phyloP scores from a whole-genome alignment of 345 rosid species.

The Cardiospermum halicacabum region DNA sequence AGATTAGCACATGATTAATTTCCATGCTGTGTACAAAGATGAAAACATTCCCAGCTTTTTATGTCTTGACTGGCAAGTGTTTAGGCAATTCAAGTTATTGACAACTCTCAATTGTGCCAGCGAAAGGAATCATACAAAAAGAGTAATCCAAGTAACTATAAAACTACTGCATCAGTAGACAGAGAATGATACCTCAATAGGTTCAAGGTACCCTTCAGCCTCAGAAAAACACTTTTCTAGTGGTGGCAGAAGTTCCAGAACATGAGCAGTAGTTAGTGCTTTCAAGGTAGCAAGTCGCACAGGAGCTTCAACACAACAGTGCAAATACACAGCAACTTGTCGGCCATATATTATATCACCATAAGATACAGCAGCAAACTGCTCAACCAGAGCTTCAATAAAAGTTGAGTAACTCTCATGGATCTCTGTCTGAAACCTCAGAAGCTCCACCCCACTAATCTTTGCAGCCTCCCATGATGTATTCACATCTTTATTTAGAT shows the following conservation, averaged over 20 bases:
- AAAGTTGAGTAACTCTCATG: constrained; percentile 68
- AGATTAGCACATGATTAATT: background rate
- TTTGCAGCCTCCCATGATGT: constrained; percentile 18
- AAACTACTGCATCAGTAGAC: background rate
- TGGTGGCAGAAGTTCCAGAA: constrained; percentile 80
- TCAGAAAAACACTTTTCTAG: constrained; percentile 56
- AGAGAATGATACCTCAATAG: constrained; percentile 53
- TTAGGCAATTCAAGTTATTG: background rate
- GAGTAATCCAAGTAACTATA: background rate
- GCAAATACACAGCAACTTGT: constrained; percentile 71
- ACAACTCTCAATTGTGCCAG: background rate
- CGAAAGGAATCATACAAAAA: background rate
- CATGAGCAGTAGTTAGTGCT: constrained; percentile 52
- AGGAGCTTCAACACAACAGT: constrained; percentile 56
- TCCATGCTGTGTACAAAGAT: background rate
- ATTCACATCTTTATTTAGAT: constrained; percentile 6
- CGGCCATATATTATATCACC: constrained; percentile 70
- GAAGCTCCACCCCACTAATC: constrained; percentile 24
- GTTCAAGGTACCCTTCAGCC: constrained; percentile 77
- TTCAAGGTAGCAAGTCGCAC: constrained; percentile 77
- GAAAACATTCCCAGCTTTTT: background rate
- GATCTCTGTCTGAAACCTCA: constrained; percentile 68
- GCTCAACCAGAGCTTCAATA: constrained; percentile 72
- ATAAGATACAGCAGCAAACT: constrained; percentile 74
- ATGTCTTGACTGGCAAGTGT: background rate